Evolutionary conservation across 2,329 filamentous ascomycete species (phyloP).

Genomic region (Penicillium sp.): DNA sequence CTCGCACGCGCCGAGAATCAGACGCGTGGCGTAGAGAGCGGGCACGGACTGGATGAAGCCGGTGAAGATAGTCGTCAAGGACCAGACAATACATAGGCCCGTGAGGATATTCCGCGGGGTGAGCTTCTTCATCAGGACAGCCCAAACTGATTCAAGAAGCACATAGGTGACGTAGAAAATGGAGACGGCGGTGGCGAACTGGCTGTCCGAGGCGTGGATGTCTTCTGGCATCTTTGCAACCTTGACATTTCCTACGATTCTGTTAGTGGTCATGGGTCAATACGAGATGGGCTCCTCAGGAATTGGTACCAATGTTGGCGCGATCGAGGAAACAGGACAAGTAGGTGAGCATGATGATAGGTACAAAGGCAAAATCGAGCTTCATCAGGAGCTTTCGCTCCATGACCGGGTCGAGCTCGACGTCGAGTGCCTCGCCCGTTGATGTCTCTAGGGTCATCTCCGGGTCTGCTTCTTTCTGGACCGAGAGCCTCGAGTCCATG

Average conservation of each 20-base stretch:
- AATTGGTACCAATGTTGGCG: conserved; percentile 49
- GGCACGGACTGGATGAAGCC: conserved; percentile 50
- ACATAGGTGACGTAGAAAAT: conserved; percentile 58
- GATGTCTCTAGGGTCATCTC: conserved; percentile 14
- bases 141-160: conserved; percentile 51
- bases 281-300: background rate
- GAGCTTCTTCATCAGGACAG: conserved; percentile 52
- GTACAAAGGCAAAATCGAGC: conserved; percentile 51
- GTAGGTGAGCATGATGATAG: conserved; percentile 59
- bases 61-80: conserved; percentile 50
- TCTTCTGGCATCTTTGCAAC: conserved; percentile 50
- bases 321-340: conserved; percentile 59
- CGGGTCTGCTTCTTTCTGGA: conserved; percentile 14
- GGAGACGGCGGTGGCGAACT: conserved; percentile 52
- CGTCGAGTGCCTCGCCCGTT: conserved; percentile 23
- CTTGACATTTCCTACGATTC: conserved; percentile 48
- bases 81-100: conserved; percentile 49
- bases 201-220: conserved; percentile 42
- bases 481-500: conserved; percentile 14
- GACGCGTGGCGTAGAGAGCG: conserved; percentile 43
- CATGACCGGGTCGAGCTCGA: conserved; percentile 46
- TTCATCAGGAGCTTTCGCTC: conserved; percentile 52
- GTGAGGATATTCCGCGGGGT: conserved; percentile 46
- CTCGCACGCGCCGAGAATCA: conserved; percentile 43
- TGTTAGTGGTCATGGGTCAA: background rate